Evolutionary conservation across 2,329 filamentous ascomycete species (phyloP).

Genomic region (Eutypella sp.): DNA sequence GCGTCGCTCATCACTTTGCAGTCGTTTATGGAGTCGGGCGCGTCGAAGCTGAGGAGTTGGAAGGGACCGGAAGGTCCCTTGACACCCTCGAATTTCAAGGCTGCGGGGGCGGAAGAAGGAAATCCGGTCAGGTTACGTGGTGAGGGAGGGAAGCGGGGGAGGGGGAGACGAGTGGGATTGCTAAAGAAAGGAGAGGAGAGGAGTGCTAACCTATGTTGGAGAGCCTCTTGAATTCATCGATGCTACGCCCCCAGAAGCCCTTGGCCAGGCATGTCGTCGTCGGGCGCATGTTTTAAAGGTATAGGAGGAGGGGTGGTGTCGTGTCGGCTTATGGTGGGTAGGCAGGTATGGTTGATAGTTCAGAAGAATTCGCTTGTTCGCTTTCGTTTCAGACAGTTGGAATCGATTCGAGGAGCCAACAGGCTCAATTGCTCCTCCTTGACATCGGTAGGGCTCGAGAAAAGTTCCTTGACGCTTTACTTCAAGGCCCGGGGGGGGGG

Average conservation of each 20-base stretch:
- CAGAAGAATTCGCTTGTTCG: background rate
- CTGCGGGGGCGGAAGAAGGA: conserved; percentile 40
- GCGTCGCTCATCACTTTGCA: conserved; percentile 81
- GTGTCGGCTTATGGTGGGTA: conserved; percentile 3
- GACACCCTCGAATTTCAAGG: conserved; percentile 64
- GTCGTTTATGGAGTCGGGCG: conserved; percentile 38
- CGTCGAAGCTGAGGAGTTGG: conserved; percentile 59
- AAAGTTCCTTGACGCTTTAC: too few relatives aligned
- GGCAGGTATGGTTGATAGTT: too few relatives aligned
- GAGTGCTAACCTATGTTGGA: conserved; percentile 46
- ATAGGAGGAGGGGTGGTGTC: conserved; percentile 2
- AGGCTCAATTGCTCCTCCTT: conserved; percentile 25
- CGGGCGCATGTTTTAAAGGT: conserved; percentile 40
- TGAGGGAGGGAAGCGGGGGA: conserved; percentile 7
- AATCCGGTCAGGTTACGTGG: background rate
- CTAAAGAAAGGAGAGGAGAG: background rate
- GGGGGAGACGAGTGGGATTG: background rate
- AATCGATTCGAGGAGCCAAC: conserved; percentile 28
- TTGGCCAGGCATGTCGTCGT: conserved; percentile 40
- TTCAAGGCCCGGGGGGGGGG: too few relatives aligned
- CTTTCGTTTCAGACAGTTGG: too few relatives aligned
- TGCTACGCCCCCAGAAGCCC: conserved; percentile 53
- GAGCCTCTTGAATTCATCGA: conserved; percentile 56
- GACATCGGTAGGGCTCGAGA: conserved; percentile 18
- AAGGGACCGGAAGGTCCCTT: conserved; percentile 60